Evolutionary conservation across 257 asterid species (phyloP), one percentile per base, ranked within the genome.

Genomic region (Schizonepeta tenuifolia): DNA sequence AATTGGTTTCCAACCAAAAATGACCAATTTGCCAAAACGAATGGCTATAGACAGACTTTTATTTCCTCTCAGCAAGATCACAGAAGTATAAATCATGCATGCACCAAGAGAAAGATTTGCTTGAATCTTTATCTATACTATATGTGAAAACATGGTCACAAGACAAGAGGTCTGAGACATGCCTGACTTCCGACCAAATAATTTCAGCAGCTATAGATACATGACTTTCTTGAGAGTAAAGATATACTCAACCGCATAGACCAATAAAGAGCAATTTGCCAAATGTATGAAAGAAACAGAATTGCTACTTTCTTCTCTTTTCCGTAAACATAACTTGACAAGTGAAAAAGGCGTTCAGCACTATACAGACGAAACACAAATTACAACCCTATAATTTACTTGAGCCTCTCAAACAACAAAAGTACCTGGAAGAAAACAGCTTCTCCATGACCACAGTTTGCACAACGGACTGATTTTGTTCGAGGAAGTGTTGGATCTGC

Each of bases 401-500:
- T 14, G 31, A 49, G 7, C 18, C 35, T 62, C 18, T 57, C 54
- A 17, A 67, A 24, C 20, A 20, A 53, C 22, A 43, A 68, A 74
- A 49, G 6, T 76, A 94, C 99, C 98, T 88, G 99, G 75, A 91
- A 95, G 86, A 95, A 95, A 71, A 95, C 98, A 73, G 98, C 99
- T 86, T 95, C 99, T 71, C 97, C 96, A 72, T 95, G 99, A 33
- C 95, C 94, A 77, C 99, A 95, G 64, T 11, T 80, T 44, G 98
- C 28, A 69, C 99, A 95, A 9, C 87, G 96, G 44, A 86, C 95
- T 7, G 92, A 78, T 77, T 92, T 95, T 14, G 99, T 95, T 60
- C 98, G 93, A 7, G 99, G 99, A 67, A 95, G 97, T n/a, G 99
- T 92, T 21, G 99, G 99, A 82, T 95, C 99, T 21, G 96, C 95